Conservation (phyloP, 2,329 filamentous ascomycete genomes). For the Calonectria crousiana region DNA sequence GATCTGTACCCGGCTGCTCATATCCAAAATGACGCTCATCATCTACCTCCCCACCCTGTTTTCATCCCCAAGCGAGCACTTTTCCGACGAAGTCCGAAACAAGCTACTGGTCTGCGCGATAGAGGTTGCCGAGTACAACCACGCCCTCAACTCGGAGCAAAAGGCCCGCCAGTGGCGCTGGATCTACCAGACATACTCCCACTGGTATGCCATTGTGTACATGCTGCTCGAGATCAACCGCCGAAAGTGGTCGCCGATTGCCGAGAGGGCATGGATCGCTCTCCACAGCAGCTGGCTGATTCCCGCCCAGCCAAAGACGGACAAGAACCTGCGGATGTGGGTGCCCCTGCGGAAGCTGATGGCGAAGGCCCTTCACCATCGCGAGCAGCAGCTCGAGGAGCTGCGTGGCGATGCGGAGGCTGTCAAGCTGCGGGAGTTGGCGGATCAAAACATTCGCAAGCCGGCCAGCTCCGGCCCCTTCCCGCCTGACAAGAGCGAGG, state of each 20-base stretch:
- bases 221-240: conserved; percentile 64
- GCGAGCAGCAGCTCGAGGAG: conserved; percentile 50
- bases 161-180: conserved; percentile 66
- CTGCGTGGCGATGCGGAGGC: conserved; percentile 45
- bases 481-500: background rate
- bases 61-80: conserved; percentile 50
- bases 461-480: conserved; percentile 47
- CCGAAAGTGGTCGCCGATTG: conserved; percentile 57
- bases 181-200: conserved; percentile 70
- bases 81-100: conserved; percentile 54
- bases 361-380: conserved; percentile 52
- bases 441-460: conserved; percentile 42
- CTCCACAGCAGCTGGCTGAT: conserved; percentile 59
- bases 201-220: conserved; percentile 71
- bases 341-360: conserved; percentile 55
- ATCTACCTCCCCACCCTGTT: conserved; percentile 66
- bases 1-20: conserved; percentile 58
- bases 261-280: conserved; percentile 62
- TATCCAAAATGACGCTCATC: conserved; percentile 67
- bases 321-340: conserved; percentile 53
- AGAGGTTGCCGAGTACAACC: conserved; percentile 68
- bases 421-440: conserved; percentile 43
- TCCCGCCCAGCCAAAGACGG: conserved; percentile 34
- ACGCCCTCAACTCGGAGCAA: conserved; percentile 64
- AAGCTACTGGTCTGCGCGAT: conserved; percentile 64